Evolutionary conservation across 129 eudicot species (phyloP).

Genomic region (Flaveria bidentis): DNA sequence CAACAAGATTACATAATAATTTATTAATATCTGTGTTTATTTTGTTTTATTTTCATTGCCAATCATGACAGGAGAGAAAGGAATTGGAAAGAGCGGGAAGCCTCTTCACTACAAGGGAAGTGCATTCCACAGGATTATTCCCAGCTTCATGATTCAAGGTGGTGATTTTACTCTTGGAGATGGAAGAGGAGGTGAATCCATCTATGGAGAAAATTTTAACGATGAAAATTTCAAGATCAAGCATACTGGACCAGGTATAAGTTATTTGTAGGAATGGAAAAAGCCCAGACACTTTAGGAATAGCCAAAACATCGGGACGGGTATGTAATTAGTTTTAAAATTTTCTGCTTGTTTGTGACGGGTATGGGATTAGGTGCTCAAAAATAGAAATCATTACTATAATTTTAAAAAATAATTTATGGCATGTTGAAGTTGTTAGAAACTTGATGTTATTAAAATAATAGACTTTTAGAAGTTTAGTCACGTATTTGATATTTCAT

Average conservation of each 20-base stretch:
- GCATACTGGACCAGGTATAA: slow-evolving; percentile 80
- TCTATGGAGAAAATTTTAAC: slow-evolving; percentile 78
- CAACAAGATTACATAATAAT: neutral
- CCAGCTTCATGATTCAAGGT: slow-evolving; percentile 96
- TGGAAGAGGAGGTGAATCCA: slow-evolving; percentile 96
- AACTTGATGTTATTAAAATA: too few relatives aligned
- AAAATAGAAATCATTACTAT: too few relatives aligned
- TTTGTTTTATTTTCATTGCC: neutral
- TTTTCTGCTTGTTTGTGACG: neutral
- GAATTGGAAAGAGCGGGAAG: slow-evolving; percentile 74
- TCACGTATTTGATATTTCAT: too few relatives aligned
- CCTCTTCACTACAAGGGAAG: slow-evolving; percentile 93
- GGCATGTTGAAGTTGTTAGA: too few relatives aligned
- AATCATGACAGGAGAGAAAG: slow-evolving; percentile 78
- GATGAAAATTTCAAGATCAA: slow-evolving; percentile 95
- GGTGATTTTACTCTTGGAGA: slow-evolving; percentile 95
- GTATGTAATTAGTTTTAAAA: too few relatives aligned
- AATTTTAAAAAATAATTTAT: too few relatives aligned
- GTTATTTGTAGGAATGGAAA: neutral
- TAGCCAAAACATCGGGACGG: too few relatives aligned
- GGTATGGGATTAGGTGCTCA: too few relatives aligned
- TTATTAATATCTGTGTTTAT: neutral
- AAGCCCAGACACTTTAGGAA: too few relatives aligned
- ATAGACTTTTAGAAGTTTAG: too few relatives aligned
- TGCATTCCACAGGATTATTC: slow-evolving; percentile 81